phyloP scores from a whole-genome alignment of 345 rosid genomes.

The Syzygium aromaticum region DNA sequence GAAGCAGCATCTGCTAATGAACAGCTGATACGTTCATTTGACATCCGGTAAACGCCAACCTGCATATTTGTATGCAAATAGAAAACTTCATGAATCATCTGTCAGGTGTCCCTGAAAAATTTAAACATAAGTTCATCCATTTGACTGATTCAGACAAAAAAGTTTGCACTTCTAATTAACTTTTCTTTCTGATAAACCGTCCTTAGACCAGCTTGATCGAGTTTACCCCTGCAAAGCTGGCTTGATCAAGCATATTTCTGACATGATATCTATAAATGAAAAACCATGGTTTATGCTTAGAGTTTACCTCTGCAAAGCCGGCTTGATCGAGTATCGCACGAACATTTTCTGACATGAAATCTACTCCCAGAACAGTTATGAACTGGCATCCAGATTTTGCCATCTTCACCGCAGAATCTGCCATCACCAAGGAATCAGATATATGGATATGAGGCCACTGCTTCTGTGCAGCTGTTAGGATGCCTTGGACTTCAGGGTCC shows the following conservation, averaged over 20 bases:
- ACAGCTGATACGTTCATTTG: constrained; percentile 85
- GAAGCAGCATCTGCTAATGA: constrained; percentile 97
- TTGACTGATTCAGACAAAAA: not conserved
- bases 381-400: constrained; percentile 87
- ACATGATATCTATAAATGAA: not conserved
- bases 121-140: not conserved
- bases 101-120: not conserved
- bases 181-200: not conserved
- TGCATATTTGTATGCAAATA: constrained; percentile 9
- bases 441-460: constrained; percentile 89
- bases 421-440: constrained; percentile 96
- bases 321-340: constrained; percentile 97
- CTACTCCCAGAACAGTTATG: constrained; percentile 88
- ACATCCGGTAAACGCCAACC: constrained; percentile 96
- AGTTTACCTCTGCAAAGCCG: constrained; percentile 60
- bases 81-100: not conserved
- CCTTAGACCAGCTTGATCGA: not conserved
- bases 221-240: not conserved
- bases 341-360: constrained; percentile 97
- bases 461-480: constrained; percentile 87
- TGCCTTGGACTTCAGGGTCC: constrained; percentile 99
- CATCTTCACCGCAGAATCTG: constrained; percentile 91
- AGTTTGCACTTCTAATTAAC: not conserved
- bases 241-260: not conserved
- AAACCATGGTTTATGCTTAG: not conserved